phyloP scores from a whole-genome alignment of 176 grass and related monocot species.

The Oryza glaberrima region DNA sequence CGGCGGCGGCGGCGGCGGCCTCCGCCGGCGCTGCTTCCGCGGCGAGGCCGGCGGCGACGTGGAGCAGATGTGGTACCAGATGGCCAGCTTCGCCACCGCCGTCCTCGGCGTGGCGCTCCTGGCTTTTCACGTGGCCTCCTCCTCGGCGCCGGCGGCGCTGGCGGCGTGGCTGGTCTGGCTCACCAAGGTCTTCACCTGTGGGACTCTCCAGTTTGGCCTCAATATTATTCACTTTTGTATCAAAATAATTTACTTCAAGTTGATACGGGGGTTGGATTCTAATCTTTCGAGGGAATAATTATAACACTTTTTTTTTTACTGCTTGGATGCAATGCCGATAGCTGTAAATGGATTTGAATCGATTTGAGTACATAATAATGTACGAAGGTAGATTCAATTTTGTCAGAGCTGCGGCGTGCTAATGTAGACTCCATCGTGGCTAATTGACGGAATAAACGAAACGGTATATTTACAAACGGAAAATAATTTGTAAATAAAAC shows the following conservation, averaged over 20 bases:
- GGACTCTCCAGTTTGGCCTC: constrained; percentile 14
- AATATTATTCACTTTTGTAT: neutral
- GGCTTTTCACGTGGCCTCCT: neutral
- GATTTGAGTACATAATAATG: too few species aligned
- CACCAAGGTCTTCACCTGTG: constrained; percentile 5
- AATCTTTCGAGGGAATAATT: too few species aligned
- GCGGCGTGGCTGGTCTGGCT: neutral
- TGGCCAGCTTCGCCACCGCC: constrained; percentile 26
- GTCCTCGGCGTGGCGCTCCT: constrained; percentile 15
- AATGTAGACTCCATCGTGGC: too few species aligned
- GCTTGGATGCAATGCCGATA: too few species aligned
- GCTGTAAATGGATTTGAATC: too few species aligned
- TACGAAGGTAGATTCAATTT: too few species aligned
- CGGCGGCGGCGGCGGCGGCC: neutral
- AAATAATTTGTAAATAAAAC: too few species aligned
- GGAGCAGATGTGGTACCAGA: constrained; percentile 17
- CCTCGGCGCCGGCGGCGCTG: neutral
- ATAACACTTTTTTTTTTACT: too few species aligned
- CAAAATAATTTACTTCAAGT: neutral
- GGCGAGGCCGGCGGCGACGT: neutral
- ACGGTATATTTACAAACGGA: fast-evolving
- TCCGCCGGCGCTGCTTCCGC: neutral
- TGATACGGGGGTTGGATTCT: neutral
- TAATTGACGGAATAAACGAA: too few species aligned
- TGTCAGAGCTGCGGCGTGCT: too few species aligned